Conservation (phyloP, 2,329 filamentous ascomycete genomes). For the Hyphodiscus sp. region DNA sequence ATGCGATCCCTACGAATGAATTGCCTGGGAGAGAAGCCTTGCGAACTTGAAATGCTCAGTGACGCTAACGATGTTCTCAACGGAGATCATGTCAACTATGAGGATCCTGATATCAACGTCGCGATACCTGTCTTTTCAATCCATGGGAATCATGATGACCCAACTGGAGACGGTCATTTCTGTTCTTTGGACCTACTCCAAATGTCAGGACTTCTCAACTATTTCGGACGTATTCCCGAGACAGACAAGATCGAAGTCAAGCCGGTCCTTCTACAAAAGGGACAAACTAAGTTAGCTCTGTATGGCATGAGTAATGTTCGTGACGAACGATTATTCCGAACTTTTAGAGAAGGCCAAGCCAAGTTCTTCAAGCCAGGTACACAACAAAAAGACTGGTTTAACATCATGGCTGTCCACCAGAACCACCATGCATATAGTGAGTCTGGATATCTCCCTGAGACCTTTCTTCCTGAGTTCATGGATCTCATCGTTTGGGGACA, state of each 20-base stretch:
- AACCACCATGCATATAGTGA: slow-evolving; percentile 91
- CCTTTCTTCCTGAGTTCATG: slow-evolving; percentile 84
- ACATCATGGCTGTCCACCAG: slow-evolving; percentile 89
- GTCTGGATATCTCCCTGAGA: slow-evolving; percentile 91
- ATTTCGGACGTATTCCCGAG: slow-evolving; percentile 87
- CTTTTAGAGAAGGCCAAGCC: slow-evolving; percentile 87
- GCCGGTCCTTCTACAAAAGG: slow-evolving; percentile 89
- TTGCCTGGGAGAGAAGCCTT: slow-evolving; percentile 91
- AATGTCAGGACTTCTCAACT: slow-evolving; percentile 87
- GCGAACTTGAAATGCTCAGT: slow-evolving; percentile 88
- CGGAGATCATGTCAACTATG: slow-evolving; percentile 91
- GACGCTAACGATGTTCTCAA: slow-evolving; percentile 89
- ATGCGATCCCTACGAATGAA: slow-evolving; percentile 92
- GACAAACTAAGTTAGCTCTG: slow-evolving; percentile 82
- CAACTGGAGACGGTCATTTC: slow-evolving; percentile 88
- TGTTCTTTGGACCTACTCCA: slow-evolving; percentile 89
- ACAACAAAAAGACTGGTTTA: slow-evolving; percentile 89
- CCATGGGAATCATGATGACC: slow-evolving; percentile 97
- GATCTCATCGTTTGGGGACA: slow-evolving; percentile 95
- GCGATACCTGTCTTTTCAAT: slow-evolving; percentile 97
- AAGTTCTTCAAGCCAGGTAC: slow-evolving; percentile 82
- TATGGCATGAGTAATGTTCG: slow-evolving; percentile 95
- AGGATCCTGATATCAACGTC: slow-evolving; percentile 94
- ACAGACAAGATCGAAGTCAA: slow-evolving; percentile 91
- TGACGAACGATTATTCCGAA: slow-evolving; percentile 89